Evolutionary conservation across 2,329 filamentous ascomycete species (phyloP), one percentile per base, ranked within the genome.

Genomic region (Passalora sequoiae): DNA sequence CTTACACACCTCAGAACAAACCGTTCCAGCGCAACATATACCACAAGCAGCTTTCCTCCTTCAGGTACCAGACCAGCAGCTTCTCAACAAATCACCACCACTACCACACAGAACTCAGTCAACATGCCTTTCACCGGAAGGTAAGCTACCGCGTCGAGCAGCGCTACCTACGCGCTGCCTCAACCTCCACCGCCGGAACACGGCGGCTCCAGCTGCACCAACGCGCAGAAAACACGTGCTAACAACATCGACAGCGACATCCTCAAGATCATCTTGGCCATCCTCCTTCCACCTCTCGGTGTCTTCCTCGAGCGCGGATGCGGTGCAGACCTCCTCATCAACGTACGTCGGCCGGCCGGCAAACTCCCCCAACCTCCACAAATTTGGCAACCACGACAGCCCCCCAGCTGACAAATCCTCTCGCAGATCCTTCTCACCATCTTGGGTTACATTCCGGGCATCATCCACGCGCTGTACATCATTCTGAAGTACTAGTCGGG

Each of bases 271-370:
- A 78, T 94, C 71, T 77, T 94, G 72, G 89, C 89, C 75, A 75
- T 95, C 75, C 73, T 95, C 72, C 80, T 95, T 55, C 89, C 89
- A 44, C 89, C 89, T 65, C 72, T 95, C 43, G 89, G 89, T 73
- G 89, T 95, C 66, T 92, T 94, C 78, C 85, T 95, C 58, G 89
- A 95, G 83, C 81, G 84, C 59, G 89, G 89, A 61, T 94, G 89
- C 72, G 83, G 83, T 65, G 80, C 83, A 56, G 86, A 94, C 66
- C 75, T 95, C 62, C 75, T 91, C 69, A 94, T 95, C 80, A 94
- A 94, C 82, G 86, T 94, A 69, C 77, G 89, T 94, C 70, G 94
- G n/a, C n/a, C n/a, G n/a, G n/a, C n/a, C n/a, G n/a, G n/a, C n/a
- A n/a, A n/a, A n/a, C n/a, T n/a, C 87, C 59, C 86, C 60, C 74